Evolutionary conservation across 2,329 filamentous ascomycete genomes (phyloP), one percentile per base, ranked within the genome.

Genomic region (Fusarium domesticum): DNA sequence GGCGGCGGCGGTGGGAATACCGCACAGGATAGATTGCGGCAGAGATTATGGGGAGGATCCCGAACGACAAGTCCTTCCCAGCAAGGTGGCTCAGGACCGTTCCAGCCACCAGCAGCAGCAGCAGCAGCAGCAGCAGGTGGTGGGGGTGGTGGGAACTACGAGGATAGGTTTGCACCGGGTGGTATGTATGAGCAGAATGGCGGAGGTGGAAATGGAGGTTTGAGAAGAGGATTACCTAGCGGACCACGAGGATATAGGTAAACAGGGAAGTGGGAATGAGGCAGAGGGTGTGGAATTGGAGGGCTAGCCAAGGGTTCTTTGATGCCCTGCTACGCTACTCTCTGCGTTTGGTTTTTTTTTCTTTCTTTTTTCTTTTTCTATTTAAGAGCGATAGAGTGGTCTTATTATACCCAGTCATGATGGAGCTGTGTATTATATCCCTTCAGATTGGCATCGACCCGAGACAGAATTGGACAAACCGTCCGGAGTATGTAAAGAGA

Each of bases 21-120:
- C 16, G 89, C 89, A 39, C 88, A 95, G 69, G 88, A 95, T 58
- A 76, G 88, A 56, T 72, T 96, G 57, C 88, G 89, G 62, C 88
- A 90, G 59, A 74, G 88, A 50, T 70, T 96, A 35, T 89, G 89
- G 76, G 82, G 80, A 20, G 75, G 74, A 5, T 68, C 78, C 17
- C 74, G 77, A 53, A 78, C 78, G 34, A 72, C 73, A 37, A 84
- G 81, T 52, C 80, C 81, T 7, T 70, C 70, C 18, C 63, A 66
- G 15, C 58, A 59, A 17, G 51, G 57, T 31, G 56, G 50, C 11
- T 60, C 67, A 41, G 70, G 71, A 4, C 74, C 76, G 6, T 78
- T 76, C 48, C 71, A 74, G 45, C 73, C 75, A 33, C 70, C 74
- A 14, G 59, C 62, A 16, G 39, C 39, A 16, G 58, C 58, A 35